phyloP scores from a whole-genome alignment of 169 alveolate species.

The Babesia sp. region DNA sequence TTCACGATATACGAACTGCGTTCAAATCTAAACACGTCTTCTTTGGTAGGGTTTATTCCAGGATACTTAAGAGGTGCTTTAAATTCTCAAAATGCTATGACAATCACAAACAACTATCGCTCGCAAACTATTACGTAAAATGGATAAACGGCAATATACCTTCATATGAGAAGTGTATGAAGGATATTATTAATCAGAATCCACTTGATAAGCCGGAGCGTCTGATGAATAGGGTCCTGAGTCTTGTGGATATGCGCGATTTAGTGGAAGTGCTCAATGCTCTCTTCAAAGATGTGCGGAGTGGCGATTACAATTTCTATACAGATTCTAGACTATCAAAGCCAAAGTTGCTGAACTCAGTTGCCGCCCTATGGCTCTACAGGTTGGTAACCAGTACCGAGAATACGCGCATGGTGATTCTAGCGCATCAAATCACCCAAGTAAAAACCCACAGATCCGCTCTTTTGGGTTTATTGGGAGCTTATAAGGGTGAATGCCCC shows the following conservation, averaged over 20 bases:
- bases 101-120: conserved; percentile 8
- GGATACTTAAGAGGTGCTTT: conserved; percentile 18
- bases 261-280: conserved; percentile 3
- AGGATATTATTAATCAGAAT: background rate
- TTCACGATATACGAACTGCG: conserved; percentile 13
- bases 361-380: conserved; percentile 7
- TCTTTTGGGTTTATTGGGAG: background rate
- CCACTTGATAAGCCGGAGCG: background rate
- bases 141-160: conserved; percentile 5
- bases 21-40: conserved; percentile 20
- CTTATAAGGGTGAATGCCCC: background rate
- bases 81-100: conserved; percentile 28
- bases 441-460: background rate
- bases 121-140: background rate
- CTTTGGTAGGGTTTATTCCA: conserved; percentile 59
- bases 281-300: background rate
- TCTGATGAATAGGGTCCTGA: background rate
- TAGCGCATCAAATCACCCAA: background rate
- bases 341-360: conserved; percentile 4
- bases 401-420: background rate
- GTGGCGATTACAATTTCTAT: background rate
- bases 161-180: background rate
- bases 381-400: background rate
- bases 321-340: background rate
- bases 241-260: background rate